A percentile compares a stretch with the other conserved stretches of the same genome.
Evolutionary conservation across 2,329 filamentous ascomycete species (phyloP).

Genomic region (Thermothelomyces thermophilus): DNA sequence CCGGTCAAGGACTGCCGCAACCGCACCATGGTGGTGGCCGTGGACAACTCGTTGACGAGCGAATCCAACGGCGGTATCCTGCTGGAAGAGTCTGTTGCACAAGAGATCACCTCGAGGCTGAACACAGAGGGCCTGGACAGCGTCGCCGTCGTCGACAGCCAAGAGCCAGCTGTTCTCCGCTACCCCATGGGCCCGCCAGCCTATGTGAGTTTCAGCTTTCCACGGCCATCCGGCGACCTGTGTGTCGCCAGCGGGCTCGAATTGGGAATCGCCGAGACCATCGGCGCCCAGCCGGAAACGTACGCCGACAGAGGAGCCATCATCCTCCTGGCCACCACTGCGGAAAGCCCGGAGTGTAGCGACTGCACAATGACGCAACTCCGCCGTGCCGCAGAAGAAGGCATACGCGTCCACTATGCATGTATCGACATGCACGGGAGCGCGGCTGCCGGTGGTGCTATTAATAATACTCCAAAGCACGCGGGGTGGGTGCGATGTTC

Average conservation of each 20-base stretch:
- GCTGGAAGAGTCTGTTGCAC: conserved; percentile 5
- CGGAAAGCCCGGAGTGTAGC: neutral
- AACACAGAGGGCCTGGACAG: conserved; percentile 10
- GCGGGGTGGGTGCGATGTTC: conserved; percentile 8
- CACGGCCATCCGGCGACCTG: neutral
- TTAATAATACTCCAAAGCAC: no score
- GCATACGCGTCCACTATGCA: conserved; percentile 20
- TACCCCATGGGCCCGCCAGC: conserved; percentile 15
- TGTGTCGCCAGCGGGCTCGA: conserved; percentile 16
- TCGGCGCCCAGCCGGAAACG: conserved; percentile 17
- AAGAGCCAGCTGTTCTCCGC: conserved; percentile 4
- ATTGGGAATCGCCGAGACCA: conserved; percentile 16
- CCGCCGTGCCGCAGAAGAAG: conserved; percentile 16
- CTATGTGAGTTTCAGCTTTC: conserved; percentile 1
- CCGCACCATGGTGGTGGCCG: conserved; percentile 13
- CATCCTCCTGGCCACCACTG: conserved; percentile 13
- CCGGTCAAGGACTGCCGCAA: conserved; percentile 19
- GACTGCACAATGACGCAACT: conserved; percentile 10
- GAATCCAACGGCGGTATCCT: neutral
- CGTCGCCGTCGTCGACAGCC: conserved; percentile 13
- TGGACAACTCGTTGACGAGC: conserved; percentile 15
- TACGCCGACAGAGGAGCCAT: conserved; percentile 18
- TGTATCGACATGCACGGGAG: conserved; percentile 13
- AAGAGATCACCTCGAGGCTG: conserved; percentile 12
- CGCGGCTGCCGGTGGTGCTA: neutral